Percentiles rank a stretch among this genome's conserved stretches.
Evolutionary conservation across 139 green algal genomes (phyloP).

Genomic region (Chlorella ohadii): DNA sequence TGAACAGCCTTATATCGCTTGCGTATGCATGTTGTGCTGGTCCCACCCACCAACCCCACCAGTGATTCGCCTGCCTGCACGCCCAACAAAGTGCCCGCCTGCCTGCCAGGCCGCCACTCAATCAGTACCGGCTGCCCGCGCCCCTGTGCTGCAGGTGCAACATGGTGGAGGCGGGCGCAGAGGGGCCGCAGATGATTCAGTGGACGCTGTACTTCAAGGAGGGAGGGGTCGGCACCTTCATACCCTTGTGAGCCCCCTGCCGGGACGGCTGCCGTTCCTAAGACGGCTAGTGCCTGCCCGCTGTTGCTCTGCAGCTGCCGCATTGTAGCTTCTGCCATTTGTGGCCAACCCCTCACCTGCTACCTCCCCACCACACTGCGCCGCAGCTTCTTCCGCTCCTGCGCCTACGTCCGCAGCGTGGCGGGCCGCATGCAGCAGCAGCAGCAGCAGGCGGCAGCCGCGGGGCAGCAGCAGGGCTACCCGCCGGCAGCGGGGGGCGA

Average conservation of each 20-base stretch:
- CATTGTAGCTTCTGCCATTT: too few relatives aligned
- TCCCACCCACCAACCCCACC: too few relatives aligned
- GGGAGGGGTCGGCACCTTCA: constrained; percentile 86
- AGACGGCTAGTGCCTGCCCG: too few relatives aligned
- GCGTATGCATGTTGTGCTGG: too few relatives aligned
- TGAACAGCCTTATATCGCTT: too few relatives aligned
- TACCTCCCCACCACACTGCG: not conserved
- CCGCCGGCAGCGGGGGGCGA: not conserved
- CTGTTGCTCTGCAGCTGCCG: too few relatives aligned
- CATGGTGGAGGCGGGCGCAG: not conserved
- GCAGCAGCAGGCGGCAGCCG: constrained; percentile 10
- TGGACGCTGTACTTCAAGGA: constrained; percentile 55
- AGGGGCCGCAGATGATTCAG: not conserved
- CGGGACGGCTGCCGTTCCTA: not conserved
- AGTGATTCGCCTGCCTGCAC: too few relatives aligned
- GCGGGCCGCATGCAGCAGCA: constrained; percentile 19
- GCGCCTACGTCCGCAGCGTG: constrained; percentile 29
- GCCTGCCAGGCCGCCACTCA: too few relatives aligned
- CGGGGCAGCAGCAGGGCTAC: not conserved
- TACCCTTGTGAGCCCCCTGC: constrained; percentile 80
- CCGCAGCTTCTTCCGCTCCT: not conserved
- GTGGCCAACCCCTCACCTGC: too few relatives aligned
- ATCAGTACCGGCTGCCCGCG: too few relatives aligned
- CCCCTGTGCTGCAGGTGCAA: not conserved
- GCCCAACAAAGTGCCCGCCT: too few relatives aligned